Evolutionary conservation across 164 flowering plant genomes (phyloP).

Genomic region (Vitis labrusca): DNA sequence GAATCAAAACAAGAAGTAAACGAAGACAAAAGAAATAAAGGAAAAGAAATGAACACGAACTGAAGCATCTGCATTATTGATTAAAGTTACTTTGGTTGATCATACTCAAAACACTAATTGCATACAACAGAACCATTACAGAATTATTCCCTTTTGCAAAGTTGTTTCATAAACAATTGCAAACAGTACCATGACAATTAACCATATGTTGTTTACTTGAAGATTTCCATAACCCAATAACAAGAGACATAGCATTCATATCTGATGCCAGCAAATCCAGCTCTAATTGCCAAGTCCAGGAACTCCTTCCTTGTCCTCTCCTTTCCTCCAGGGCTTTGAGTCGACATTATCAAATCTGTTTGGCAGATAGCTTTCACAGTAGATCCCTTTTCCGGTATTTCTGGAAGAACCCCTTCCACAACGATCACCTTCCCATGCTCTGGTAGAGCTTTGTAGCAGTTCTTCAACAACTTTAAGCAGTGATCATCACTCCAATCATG

Average conservation of each 20-base stretch:
- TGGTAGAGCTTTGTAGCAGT: conserved; percentile 35
- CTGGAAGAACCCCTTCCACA: conserved; percentile 22
- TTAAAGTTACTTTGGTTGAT: too few relatives aligned
- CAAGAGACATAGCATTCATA: conserved; percentile 11
- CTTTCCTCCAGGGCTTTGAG: conserved; percentile 39
- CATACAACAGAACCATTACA: too few relatives aligned
- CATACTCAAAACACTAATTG: too few relatives aligned
- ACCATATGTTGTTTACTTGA: conserved; percentile 2
- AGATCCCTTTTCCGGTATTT: conserved; percentile 16
- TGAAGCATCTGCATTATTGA: too few relatives aligned
- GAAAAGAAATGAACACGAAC: too few relatives aligned
- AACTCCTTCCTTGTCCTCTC: conserved; percentile 38
- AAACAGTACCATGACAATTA: too few relatives aligned
- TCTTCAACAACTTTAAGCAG: conserved; percentile 34
- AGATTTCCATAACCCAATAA: conserved; percentile 25
- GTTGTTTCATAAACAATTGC: too few relatives aligned
- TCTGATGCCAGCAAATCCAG: conserved; percentile 30
- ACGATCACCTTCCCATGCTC: conserved; percentile 35
- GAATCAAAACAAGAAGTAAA: too few relatives aligned
- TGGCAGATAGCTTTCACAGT: not conserved
- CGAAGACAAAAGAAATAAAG: too few relatives aligned
- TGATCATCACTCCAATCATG: conserved; percentile 45
- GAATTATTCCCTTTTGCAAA: too few relatives aligned
- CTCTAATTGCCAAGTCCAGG: conserved; percentile 23
- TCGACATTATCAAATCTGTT: conserved; percentile 28